Evolutionary conservation across 2,329 filamentous ascomycete genomes (phyloP).

Genomic region (Pochonia chlamydosporia): DNA sequence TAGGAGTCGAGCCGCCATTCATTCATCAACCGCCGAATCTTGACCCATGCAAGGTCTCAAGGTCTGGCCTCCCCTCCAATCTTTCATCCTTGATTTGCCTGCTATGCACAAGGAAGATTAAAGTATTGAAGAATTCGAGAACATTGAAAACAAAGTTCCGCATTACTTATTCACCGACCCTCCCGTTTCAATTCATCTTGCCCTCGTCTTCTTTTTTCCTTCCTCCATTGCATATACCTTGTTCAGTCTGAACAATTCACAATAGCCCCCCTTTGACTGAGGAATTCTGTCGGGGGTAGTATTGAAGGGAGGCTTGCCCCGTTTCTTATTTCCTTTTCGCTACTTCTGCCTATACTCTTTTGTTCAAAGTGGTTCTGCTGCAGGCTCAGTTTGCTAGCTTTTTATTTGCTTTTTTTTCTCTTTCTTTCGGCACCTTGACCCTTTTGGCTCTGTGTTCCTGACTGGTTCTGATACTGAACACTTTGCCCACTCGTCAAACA

Average conservation of each 20-base stretch:
- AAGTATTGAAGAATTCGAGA: neutral
- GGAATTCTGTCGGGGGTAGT: conserved; percentile 6
- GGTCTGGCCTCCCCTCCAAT: neutral
- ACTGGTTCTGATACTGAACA: conserved; percentile 4
- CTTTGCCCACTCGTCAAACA: neutral
- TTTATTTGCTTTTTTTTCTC: neutral
- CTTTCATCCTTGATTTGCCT: neutral
- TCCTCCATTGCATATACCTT: neutral
- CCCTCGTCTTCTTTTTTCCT: neutral
- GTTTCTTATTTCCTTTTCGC: neutral
- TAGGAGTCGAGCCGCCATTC: neutral
- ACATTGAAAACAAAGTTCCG: neutral
- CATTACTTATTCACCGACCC: neutral
- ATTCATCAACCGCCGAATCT: neutral
- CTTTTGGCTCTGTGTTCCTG: neutral
- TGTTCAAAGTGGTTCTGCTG: too few species aligned
- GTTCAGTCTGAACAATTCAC: neutral
- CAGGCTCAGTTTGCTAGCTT: neutral
- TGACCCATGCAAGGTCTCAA: neutral
- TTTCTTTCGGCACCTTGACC: neutral
- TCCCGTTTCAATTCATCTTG: neutral
- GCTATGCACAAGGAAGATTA: neutral
- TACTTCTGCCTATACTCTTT: neutral
- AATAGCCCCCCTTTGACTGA: conserved; percentile 1
- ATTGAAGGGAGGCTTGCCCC: conserved; percentile 6